phyloP scores from a whole-genome alignment of 495 filamentous ascomycete species.

The Tuber brumale region DNA sequence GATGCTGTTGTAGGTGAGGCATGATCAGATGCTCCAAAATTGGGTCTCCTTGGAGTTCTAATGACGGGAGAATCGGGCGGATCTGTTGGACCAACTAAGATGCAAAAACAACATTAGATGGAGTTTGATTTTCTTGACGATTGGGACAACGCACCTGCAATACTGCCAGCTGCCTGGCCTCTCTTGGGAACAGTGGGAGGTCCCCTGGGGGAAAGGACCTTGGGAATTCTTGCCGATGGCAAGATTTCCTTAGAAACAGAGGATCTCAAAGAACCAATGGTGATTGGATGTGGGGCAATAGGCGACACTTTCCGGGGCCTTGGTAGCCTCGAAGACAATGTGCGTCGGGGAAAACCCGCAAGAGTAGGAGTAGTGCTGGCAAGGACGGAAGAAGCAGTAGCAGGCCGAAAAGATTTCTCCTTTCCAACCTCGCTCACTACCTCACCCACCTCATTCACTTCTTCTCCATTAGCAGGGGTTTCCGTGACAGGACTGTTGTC shows the following conservation, averaged over 20 bases:
- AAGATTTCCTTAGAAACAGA: constrained; percentile 22
- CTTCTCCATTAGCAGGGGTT: not conserved
- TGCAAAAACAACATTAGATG: not conserved
- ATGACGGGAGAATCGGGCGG: constrained; percentile 15
- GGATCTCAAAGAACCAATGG: constrained; percentile 25
- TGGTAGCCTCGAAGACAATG: constrained; percentile 33
- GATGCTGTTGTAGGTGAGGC: constrained; percentile 34
- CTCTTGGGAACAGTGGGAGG: constrained; percentile 3
- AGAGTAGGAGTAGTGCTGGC: not conserved
- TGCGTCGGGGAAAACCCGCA: not conserved
- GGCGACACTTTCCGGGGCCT: constrained; percentile 27
- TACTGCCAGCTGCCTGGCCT: not conserved
- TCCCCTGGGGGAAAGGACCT: constrained; percentile 1
- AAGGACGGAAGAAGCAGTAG: not conserved
- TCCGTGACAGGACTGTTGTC: not conserved
- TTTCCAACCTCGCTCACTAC: not conserved
- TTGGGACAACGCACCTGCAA: not conserved
- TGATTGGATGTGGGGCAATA: constrained; percentile 19
- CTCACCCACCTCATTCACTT: not conserved
- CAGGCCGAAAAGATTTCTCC: not conserved
- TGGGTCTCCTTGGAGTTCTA: constrained; percentile 14
- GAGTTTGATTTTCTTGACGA: not conserved
- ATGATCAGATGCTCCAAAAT: constrained; percentile 17
- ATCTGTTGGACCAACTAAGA: not conserved
- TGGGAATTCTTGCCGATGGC: not conserved